Base-by-base conservation (phyloP, 768 basidiomycete genomes). In the Jaapia argillacea region DNA sequence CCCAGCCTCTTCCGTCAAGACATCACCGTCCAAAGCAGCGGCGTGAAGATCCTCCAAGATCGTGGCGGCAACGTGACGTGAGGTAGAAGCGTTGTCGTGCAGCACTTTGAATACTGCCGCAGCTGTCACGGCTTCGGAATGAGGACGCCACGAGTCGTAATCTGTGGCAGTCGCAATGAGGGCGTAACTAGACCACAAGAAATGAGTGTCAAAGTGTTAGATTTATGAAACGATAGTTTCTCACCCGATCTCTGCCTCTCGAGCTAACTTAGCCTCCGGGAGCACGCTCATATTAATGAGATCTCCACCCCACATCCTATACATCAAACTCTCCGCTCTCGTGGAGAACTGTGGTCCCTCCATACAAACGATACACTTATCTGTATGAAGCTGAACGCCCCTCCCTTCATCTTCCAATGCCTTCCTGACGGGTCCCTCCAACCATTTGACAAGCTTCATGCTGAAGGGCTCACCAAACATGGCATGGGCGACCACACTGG, bases 311-410 rank as follows among this genome's bases (percentile, higher is more conserved):
- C 88, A 93, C 38, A 73, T 71, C 18, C 91, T 73, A 61, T 97
- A 96, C 92, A 96, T 91, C 54, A 75, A 54, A 55, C 88, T 92
- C 74, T 99, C 94, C 14, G 94, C 94, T 27, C 94, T 69, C n/a
- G 94, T 99, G 44, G 91, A 94, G 70, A 99, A 99, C 63, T 92
- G 91, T 24, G 87, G 87, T 40, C 93, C 93, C 58, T 98, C 92
- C 90, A 98, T 98, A 58, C 89, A 92, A 39, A 98, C 83, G 45
- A 97, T 77, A 16, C 80, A 84, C 70, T 83, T 91, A 23, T 77
- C 83, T 41, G 75, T 79, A 61, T 91, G 88, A 43, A 98, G 61
- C 62, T 75, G 66, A 27, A 82, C 77, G 1, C 70, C 73, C 6
- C 69, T 61, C 2, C 79, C 81, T 26, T 79, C 71, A 23, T 64